Evolutionary conservation across 2,329 filamentous ascomycete species (phyloP), one percentile per base, ranked within the genome.

Genomic region (Fusarium caatingaense): DNA sequence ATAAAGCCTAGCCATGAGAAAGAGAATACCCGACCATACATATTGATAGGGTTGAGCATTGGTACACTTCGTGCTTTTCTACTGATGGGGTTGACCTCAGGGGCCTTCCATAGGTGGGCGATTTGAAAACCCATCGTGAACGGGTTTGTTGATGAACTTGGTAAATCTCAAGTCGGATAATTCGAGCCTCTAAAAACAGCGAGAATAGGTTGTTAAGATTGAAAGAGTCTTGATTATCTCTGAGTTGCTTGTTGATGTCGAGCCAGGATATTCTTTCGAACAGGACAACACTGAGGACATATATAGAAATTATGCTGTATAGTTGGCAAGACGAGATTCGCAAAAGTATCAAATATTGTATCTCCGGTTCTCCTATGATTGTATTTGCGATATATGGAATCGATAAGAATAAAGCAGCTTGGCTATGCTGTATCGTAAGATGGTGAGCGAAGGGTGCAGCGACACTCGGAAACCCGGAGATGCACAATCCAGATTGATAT

Each of bases 1-100:
- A 96, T 90, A 80, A 96, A 96, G 4, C 92, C 92, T 49, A 94
- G 86, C 89, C 92, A 96, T 2, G 92, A 92, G 82, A 97, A 97
- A 84, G 94, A 93, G 80, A 97, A 97, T 0, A 96, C 93, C 9
- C 93, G 87, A 40, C 93, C 94, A 83, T 97, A 94, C 73, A 89
- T 83, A 78, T 97, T 87, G 74, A 94, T 77, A 0, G 91, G 88
- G 78, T 97, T 97, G 66, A 97, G 82, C 23, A 93, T 78, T 0
- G 94, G 94, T 48, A 97, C 88, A 0, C 92, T 92, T 64, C 87
- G 89, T 56, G 94, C 94, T 79, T 97, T 97, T 62, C 87, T 86
- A 82, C 91, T 97, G 82, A 93, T 87, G 12, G 93, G 93, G 79
- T 97, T 97, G 81, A 97, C 82, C 78, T 92, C 88, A 42, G 93